Evolutionary conservation across 78 protist genomes (phyloP).

Genomic region (Monocercomonoides exilis): DNA sequence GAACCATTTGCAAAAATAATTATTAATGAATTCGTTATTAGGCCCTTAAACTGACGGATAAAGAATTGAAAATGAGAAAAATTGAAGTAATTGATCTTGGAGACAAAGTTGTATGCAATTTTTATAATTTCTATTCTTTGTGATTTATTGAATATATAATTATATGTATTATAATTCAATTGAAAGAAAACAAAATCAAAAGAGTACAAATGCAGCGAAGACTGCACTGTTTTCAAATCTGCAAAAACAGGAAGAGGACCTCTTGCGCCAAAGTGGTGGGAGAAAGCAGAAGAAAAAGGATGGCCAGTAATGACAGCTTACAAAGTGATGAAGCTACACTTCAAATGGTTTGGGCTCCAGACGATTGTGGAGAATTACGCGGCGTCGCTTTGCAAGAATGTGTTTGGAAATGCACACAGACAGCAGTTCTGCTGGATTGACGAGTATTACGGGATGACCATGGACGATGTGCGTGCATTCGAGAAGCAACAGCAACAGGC

Average conservation of each 20-base stretch:
- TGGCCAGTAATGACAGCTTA: conserved; percentile 57
- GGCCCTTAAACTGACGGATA: neutral
- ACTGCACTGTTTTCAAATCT: conserved; percentile 51
- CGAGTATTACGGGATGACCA: conserved; percentile 60
- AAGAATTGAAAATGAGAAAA: conserved; percentile 28
- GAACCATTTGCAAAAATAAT: neutral
- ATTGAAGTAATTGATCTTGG: conserved; percentile 59
- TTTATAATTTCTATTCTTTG: neutral
- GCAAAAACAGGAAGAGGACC: conserved; percentile 65
- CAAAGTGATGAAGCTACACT: conserved; percentile 60
- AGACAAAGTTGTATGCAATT: neutral
- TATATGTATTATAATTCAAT: conserved; percentile 27
- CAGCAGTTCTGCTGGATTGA: conserved; percentile 71
- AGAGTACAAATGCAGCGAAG: conserved; percentile 58
- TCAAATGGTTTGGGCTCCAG: conserved; percentile 65
- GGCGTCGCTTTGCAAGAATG: neutral
- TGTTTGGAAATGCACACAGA: conserved; percentile 42
- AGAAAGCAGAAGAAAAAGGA: neutral
- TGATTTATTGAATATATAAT: neutral
- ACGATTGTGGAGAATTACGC: conserved; percentile 46
- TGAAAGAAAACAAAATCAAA: conserved; percentile 6
- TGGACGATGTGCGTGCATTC: conserved; percentile 48
- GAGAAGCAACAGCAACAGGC: conserved; percentile 43
- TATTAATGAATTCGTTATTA: neutral
- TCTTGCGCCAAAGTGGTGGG: conserved; percentile 45